These are phyloP conservation scores for Kwoniella shandongensis DNA, from an alignment of 768 basidiomycete genomes.

Conservation along the genomic window DNA sequence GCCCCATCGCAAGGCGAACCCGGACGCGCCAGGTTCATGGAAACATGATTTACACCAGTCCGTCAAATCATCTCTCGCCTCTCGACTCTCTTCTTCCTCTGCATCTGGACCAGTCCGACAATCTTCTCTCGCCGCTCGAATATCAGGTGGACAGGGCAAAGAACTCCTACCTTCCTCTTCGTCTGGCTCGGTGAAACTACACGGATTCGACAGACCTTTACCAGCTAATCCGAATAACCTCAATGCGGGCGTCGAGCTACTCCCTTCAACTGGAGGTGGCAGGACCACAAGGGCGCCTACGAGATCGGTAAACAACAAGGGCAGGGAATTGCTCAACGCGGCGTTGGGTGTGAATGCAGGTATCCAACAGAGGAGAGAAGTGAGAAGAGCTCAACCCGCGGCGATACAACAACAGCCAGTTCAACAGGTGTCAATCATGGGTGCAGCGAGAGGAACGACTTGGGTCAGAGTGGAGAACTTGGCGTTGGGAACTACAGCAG, in stretches of 20 bases:
- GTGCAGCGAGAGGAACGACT: constrained; percentile 54
- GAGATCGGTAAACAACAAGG: constrained; percentile 7
- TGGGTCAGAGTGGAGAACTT: constrained; percentile 70
- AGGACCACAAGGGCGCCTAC: constrained; percentile 8
- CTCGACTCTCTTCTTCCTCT: constrained; percentile 15
- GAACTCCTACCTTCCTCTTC: constrained; percentile 28
- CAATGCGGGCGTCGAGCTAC: constrained; percentile 40
- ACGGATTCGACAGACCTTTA: constrained; percentile 24
- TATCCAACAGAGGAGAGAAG: too few species aligned
- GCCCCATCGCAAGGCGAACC: constrained; percentile 19
- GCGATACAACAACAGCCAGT: background rate
- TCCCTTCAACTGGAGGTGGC: constrained; percentile 22
- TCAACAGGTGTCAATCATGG: constrained; percentile 34
- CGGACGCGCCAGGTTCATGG: constrained; percentile 45
- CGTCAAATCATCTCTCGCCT: constrained; percentile 19
- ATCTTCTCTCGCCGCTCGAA: constrained; percentile 28
- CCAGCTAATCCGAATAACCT: constrained; percentile 28
- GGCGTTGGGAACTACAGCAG: constrained; percentile 72
- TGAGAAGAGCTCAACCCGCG: background rate
- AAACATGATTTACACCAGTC: constrained; percentile 44
- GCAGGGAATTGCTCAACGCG: constrained; percentile 24
- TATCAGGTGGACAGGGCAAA: constrained; percentile 36
- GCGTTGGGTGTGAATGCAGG: constrained; percentile 15
- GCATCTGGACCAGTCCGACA: constrained; percentile 2
- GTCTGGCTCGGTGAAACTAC: constrained; percentile 10